Evolutionary conservation across 1,139 yeast genomes (phyloP).

Genomic region (Suhomyces guaymorum): DNA sequence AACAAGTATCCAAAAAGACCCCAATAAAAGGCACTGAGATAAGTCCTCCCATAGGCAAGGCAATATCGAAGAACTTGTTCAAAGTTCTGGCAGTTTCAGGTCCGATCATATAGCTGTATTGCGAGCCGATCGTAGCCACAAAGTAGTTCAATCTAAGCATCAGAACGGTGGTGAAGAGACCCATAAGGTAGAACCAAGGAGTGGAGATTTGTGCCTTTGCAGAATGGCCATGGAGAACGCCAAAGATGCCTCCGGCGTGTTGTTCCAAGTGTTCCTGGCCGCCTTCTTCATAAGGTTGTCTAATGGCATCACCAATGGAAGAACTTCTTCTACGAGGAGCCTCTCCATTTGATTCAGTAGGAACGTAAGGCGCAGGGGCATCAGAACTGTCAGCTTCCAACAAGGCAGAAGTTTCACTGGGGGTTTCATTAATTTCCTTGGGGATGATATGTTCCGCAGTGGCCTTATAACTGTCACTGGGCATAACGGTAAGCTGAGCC

Average conservation of each 20-base stretch:
- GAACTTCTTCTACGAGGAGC: conserved; percentile 33
- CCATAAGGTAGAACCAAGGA: conserved; percentile 45
- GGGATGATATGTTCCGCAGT: conserved; percentile 25
- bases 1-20: conserved; percentile 37
- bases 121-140: conserved; percentile 49
- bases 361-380: conserved; percentile 3
- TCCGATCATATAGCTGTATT: conserved; percentile 41
- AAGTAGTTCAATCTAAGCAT: conserved; percentile 49
- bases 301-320: conserved; percentile 49
- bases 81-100: conserved; percentile 31
- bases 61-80: conserved; percentile 43
- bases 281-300: conserved; percentile 45
- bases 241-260: conserved; percentile 44
- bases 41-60: conserved; percentile 49
- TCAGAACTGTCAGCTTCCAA: conserved; percentile 17
- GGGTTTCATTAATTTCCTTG: no score
- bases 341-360: no score
- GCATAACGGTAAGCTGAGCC: conserved; percentile 45
- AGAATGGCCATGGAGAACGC: conserved; percentile 46
- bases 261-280: conserved; percentile 38
- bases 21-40: conserved; percentile 47
- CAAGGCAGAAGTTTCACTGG: conserved; percentile 22
- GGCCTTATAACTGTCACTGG: conserved; percentile 42
- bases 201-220: conserved; percentile 43
- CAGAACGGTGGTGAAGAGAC: conserved; percentile 41